Evolutionary conservation across 345 rosid species (phyloP).

Genomic region (rapeseed (Brassica napus)): DNA sequence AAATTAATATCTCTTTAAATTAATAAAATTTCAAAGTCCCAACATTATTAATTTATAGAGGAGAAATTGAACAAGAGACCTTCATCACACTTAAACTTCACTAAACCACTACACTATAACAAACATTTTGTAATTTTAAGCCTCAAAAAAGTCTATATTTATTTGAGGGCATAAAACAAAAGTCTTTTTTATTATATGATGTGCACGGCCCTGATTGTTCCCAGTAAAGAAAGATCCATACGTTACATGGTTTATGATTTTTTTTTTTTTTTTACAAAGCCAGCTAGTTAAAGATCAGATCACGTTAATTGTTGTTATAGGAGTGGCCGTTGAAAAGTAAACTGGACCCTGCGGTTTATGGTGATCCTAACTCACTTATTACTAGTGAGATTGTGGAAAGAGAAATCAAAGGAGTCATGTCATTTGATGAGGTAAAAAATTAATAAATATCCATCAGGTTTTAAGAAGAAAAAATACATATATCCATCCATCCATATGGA

Average conservation of each 20-base stretch:
- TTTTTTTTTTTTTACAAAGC: not conserved
- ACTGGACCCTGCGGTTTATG: slow-evolving; percentile 66
- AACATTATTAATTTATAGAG: too few species aligned
- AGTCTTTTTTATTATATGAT: too few species aligned
- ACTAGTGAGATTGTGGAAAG: slow-evolving; percentile 55
- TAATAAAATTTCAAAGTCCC: too few species aligned
- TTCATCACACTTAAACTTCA: too few species aligned
- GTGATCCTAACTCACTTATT: slow-evolving; percentile 64
- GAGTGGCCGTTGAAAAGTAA: slow-evolving; percentile 80
- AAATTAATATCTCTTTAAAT: too few species aligned
- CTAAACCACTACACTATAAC: too few species aligned
- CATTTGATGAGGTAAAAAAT: slow-evolving; percentile 52
- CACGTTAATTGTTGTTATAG: slow-evolving; percentile 33
- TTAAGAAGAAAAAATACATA: too few species aligned
- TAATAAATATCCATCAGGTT: not conserved
- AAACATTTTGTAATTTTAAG: too few species aligned
- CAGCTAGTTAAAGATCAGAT: not conserved
- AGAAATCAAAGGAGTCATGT: slow-evolving; percentile 56
- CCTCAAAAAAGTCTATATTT: too few species aligned
- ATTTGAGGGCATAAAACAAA: too few species aligned
- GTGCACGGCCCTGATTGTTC: too few species aligned
- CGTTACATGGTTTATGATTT: not conserved
- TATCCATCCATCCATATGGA: not conserved
- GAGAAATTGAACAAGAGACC: too few species aligned
- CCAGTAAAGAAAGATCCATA: not conserved